Percentiles rank a stretch among this genome's conserved stretches.
These are phyloP conservation scores for Amanita inopinata DNA, from an alignment of 768 basidiomycete genomes.

Conservation along the genomic window DNA sequence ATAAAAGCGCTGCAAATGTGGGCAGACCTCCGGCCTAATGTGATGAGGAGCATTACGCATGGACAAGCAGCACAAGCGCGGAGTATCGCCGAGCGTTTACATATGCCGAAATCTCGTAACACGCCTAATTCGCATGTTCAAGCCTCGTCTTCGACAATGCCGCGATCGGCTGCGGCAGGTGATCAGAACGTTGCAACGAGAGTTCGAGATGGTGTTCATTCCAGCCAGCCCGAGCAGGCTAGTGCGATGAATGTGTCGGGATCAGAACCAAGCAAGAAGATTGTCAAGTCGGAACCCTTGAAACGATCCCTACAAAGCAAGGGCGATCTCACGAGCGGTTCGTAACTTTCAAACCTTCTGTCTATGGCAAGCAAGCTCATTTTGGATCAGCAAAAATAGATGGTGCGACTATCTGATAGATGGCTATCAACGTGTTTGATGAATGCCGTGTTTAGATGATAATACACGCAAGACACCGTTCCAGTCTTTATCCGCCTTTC, in stretches of 20 bases:
- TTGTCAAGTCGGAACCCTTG: neutral
- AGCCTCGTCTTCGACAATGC: neutral
- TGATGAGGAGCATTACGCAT: slow-evolving; percentile 26
- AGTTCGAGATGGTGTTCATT: neutral
- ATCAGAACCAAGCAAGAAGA: slow-evolving; percentile 1
- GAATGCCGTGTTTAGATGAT: neutral
- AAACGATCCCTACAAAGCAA: neutral
- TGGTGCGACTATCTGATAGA: slow-evolving; percentile 1
- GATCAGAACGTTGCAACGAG: slow-evolving; percentile 5
- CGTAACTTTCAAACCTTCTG: neutral
- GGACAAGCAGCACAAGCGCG: slow-evolving; percentile 32
- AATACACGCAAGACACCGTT: neutral
- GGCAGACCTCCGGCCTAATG: slow-evolving; percentile 69
- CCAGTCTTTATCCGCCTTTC: neutral
- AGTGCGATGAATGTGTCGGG: neutral
- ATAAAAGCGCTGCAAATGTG: slow-evolving; percentile 93
- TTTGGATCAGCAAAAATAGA: slow-evolving; percentile 2
- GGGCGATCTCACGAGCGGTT: neutral
- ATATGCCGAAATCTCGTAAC: slow-evolving; percentile 28
- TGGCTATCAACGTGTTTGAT: neutral
- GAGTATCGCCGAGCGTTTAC: slow-evolving; percentile 36
- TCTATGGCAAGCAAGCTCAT: slow-evolving; percentile 4
- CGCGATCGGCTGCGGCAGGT: neutral
- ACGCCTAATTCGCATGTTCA: slow-evolving; percentile 20
- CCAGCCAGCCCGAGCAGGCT: neutral